Conservation (phyloP, 75 land plant genomes). For the Pinus tabuliformis region DNA sequence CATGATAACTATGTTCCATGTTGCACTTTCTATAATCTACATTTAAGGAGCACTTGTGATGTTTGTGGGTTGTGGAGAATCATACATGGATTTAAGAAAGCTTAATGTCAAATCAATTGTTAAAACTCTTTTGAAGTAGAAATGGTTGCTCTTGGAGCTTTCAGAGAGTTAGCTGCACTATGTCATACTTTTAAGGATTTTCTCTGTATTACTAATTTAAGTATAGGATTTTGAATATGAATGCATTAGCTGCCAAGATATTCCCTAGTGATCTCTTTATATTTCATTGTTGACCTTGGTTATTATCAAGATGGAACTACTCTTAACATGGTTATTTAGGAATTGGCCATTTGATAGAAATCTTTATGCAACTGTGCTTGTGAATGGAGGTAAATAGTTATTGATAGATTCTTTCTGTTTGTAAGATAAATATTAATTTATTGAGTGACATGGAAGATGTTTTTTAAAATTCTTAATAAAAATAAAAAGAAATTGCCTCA, state of each 20-base stretch:
- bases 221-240: not conserved
- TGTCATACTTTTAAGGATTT: not conserved
- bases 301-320: not conserved
- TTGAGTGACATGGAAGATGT: not conserved
- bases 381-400: not conserved
- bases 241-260: not conserved
- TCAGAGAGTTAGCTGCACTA: not conserved
- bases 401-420: not conserved
- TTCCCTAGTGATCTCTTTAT: slow-evolving; percentile 9
- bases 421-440: not conserved
- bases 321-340: not conserved
- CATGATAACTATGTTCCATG: no score
- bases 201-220: no score
- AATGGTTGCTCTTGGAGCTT: not conserved
- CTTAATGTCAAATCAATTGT: slow-evolving; percentile 95
- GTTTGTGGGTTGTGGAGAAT: slow-evolving; percentile 99
- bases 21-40: slow-evolving; percentile 98
- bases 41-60: slow-evolving; percentile 95
- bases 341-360: not conserved
- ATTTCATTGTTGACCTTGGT: not conserved
- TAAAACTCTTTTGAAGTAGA: slow-evolving; percentile 80
- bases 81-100: slow-evolving; percentile 94
- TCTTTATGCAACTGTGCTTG: not conserved
- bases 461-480: not conserved
- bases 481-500: no score